Base-by-base conservation (phyloP, 1,284 basidiomycete genomes). In the Trichosporon ovoides region DNA sequence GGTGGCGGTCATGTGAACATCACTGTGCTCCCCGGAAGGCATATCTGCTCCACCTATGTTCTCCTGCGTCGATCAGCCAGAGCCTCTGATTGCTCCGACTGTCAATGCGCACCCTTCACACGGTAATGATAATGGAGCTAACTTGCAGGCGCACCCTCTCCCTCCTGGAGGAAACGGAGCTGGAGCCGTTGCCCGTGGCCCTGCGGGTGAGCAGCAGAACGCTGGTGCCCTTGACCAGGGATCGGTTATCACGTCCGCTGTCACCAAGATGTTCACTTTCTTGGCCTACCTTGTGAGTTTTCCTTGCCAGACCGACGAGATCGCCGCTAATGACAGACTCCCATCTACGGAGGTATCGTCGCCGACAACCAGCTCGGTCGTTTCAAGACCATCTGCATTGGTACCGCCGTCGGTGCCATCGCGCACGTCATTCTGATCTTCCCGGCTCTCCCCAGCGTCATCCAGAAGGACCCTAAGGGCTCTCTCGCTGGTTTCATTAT, bases 101-200 rank as follows among this genome's bases (percentile, higher is more conserved):
- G n/a, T n/a, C n/a, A n/a, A n/a, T n/a, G n/a, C n/a, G n/a, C n/a
- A n/a, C n/a, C n/a, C n/a, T n/a, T n/a, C n/a, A n/a, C n/a, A n/a
- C n/a, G n/a, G n/a, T n/a, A n/a, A n/a, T n/a, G n/a, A n/a, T n/a
- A n/a, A n/a, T n/a, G n/a, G n/a, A n/a, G 43, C 43, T 48, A 14
- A 48, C 43, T 9, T 7, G n/a, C 43, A 48, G 43, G 43, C 43
- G n/a, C 43, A 62, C 61, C 81, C 82, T 0, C 82, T 89, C 2
- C 89, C 88, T 1, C 60, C 67, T 0, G 71, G 70, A 10, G 83
- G 83, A 38, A 89, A 87, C 7, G 80, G 72, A 34, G 82, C 88
- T 2, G 89, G 89, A 62, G 89, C 89, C 3, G 81, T 91, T 3
- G 84, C 83, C 12, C 75, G 80, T 54, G 85, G 86, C 7, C 83